Conservation (phyloP, 2,329 filamentous ascomycete species). For the Trichoderma sp. region DNA sequence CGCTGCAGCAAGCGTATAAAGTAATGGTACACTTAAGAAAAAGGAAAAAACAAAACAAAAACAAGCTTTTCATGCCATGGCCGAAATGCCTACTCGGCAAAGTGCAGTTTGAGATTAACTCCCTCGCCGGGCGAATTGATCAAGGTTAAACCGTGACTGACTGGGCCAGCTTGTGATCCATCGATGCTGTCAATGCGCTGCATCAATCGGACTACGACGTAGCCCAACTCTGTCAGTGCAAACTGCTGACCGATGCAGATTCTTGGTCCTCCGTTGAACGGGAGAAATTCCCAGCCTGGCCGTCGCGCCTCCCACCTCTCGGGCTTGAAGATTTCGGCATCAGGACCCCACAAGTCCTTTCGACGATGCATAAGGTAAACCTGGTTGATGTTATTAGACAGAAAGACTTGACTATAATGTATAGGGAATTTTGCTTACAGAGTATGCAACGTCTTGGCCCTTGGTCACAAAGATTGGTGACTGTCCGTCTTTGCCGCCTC, state of each 20-base stretch:
- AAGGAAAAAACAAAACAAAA: background rate
- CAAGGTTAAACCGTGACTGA: conserved; percentile 29
- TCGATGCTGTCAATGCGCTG: conserved; percentile 31
- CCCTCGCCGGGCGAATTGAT: conserved; percentile 30
- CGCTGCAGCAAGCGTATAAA: background rate
- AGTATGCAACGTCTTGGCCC: conserved; percentile 47
- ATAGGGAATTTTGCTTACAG: conserved; percentile 21
- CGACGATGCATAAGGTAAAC: conserved; percentile 42
- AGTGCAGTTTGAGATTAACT: conserved; percentile 30
- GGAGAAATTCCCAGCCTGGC: conserved; percentile 34
- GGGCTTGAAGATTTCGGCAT: conserved; percentile 45
- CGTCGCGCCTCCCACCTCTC: conserved; percentile 41
- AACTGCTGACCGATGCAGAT: conserved; percentile 37
- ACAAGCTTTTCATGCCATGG: background rate
- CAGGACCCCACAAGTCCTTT: conserved; percentile 42
- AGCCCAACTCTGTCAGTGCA: conserved; percentile 32
- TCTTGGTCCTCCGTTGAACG: conserved; percentile 35
- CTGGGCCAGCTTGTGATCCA: conserved; percentile 27
- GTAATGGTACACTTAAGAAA: background rate
- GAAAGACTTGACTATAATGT: background rate
- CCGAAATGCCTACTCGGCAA: conserved; percentile 15
- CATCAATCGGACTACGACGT: conserved; percentile 31
- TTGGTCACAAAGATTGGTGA: conserved; percentile 52
- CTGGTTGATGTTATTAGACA: conserved; percentile 15
- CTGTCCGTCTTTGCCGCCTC: conserved; percentile 51